Evolutionary conservation across 176 grass and related monocot species (phyloP).

Genomic region (Otatea glauca): DNA sequence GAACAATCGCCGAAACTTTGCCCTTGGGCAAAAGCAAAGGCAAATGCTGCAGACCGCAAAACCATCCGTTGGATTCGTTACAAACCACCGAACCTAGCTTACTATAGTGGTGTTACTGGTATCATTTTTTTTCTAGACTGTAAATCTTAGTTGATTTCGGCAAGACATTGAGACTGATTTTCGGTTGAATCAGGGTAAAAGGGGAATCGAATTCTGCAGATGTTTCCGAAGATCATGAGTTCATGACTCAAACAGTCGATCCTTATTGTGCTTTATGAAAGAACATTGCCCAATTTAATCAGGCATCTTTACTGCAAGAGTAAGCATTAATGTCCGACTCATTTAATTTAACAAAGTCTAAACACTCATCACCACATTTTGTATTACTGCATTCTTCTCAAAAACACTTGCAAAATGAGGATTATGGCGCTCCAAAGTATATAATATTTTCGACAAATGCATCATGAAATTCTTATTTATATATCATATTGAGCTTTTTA

Average conservation of each 20-base stretch:
- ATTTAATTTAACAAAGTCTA: background rate
- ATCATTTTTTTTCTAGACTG: background rate
- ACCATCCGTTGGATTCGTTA: background rate
- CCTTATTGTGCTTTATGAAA: no score
- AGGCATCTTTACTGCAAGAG: no score
- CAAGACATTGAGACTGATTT: no score
- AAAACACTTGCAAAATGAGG: background rate
- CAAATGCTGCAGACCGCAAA: constrained; percentile 1
- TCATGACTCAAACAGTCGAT: no score
- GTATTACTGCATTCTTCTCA: background rate
- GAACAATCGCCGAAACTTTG: constrained; percentile 37
- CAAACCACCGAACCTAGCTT: background rate
- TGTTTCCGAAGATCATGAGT: no score
- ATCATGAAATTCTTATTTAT: no score
- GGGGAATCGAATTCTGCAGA: no score
- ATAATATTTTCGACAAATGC: no score
- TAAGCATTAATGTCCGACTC: no score
- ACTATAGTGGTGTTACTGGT: background rate
- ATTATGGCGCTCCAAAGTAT: background rate
- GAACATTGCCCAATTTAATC: no score
- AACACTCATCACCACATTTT: background rate
- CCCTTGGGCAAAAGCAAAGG: constrained; percentile 44
- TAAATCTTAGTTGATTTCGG: background rate
- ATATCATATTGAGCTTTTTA: no score
- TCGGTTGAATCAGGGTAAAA: no score